Evolutionary conservation across 805 yeast genomes (phyloP).

Genomic region (Sugiyamaella mastotermitis): DNA sequence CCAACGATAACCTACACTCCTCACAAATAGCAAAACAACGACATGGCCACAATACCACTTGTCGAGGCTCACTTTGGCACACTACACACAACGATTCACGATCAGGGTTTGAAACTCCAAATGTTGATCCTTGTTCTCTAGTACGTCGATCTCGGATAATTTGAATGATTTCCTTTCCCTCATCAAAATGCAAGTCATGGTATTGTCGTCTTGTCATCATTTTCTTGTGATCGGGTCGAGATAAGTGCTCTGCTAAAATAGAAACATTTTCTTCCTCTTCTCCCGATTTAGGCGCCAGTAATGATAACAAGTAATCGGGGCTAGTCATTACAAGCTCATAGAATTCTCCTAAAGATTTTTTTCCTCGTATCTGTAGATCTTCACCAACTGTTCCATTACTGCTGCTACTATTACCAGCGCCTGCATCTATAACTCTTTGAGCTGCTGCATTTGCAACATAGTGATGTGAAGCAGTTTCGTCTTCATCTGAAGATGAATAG

Average conservation of each 20-base stretch:
- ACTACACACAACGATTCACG: constrained; percentile 58
- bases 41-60: constrained; percentile 89
- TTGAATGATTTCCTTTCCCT: constrained; percentile 5
- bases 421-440: background rate
- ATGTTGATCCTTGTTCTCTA: background rate
- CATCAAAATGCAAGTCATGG: constrained; percentile 7
- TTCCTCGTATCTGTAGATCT: background rate
- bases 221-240: constrained; percentile 6
- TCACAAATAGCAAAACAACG: constrained; percentile 86
- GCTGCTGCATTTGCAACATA: background rate
- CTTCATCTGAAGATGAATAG: constrained; percentile 19
- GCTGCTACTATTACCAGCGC: background rate
- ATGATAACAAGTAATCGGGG: constrained; percentile 23
- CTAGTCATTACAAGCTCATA: constrained; percentile 18
- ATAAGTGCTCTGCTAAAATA: constrained; percentile 29
- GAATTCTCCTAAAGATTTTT: constrained; percentile 9
- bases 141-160: constrained; percentile 16
- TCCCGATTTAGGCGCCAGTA: constrained; percentile 24
- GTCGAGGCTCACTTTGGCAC: constrained; percentile 69
- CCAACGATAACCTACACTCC: constrained; percentile 67
- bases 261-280: constrained; percentile 26
- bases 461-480: constrained; percentile 1
- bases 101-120: too few relatives aligned
- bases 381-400: background rate
- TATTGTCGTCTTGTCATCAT: constrained; percentile 13